Evolutionary conservation across 1,284 basidiomycete genomes (phyloP).

Genomic region (Boletus smithii): DNA sequence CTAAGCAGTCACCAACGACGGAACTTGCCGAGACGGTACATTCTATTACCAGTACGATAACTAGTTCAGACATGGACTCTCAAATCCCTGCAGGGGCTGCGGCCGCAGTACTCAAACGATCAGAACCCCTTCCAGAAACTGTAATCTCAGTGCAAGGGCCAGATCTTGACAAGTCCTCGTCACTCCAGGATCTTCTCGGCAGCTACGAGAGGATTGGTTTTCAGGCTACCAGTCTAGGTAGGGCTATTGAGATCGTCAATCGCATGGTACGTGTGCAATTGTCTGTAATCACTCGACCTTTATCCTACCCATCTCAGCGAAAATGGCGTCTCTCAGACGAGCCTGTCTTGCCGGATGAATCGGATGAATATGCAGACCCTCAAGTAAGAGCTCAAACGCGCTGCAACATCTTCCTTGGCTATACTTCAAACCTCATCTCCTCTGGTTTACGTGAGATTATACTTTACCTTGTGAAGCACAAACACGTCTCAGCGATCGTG

Average conservation of each 20-base stretch:
- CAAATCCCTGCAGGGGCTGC: constrained; percentile 56
- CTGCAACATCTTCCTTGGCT: constrained; percentile 93
- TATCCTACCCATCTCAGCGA: constrained; percentile 44
- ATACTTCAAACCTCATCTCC: constrained; percentile 98
- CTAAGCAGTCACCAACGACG: constrained; percentile 12
- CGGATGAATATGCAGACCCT: constrained; percentile 58
- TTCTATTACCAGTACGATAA: too few relatives aligned
- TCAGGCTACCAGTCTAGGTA: constrained; percentile 88
- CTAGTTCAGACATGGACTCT: constrained; percentile 29
- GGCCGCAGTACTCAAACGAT: constrained; percentile 74
- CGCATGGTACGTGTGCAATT: constrained; percentile 63
- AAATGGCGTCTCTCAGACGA: constrained; percentile 84
- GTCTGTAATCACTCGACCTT: constrained; percentile 6
- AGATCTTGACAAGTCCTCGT: constrained; percentile 72
- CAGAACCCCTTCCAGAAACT: constrained; percentile 71
- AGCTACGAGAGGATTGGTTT: constrained; percentile 93
- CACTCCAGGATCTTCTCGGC: constrained; percentile 69
- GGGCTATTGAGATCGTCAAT: constrained; percentile 88
- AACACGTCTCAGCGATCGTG: constrained; percentile 86
- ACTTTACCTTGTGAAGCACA: constrained; percentile 90
- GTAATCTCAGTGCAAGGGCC: constrained; percentile 84
- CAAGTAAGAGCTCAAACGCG: constrained; percentile 63
- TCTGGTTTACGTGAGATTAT: constrained; percentile 95
- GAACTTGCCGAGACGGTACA: constrained; percentile 33
- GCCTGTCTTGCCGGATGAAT: constrained; percentile 62